Evolutionary conservation across 1,284 basidiomycete species (phyloP), one percentile per base, ranked within the genome.

Genomic region (Takashimella koratensis): DNA sequence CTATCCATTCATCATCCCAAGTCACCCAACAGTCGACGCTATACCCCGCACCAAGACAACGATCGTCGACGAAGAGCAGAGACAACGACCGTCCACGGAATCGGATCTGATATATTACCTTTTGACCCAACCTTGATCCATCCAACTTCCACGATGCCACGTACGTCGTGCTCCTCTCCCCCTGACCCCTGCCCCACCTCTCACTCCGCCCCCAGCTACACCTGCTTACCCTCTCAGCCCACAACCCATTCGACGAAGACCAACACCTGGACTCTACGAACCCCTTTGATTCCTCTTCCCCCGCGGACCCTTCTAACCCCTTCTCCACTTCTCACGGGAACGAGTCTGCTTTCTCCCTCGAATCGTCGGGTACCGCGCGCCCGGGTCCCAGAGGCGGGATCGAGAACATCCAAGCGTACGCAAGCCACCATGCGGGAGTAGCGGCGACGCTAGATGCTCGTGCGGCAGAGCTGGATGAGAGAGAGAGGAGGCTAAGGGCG

Each of bases 261-360:
- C 56, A 63, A 51, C 57, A 56, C 10, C 63, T 67, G 24, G 67
- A 69, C 49, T 61, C 30, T 8, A 36, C 66, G 19, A 70, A 73
- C 58, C 72, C 72, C 10, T 73, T 72, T 60, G 63, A 64, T 16
- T 49, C 54, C 39, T 59, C 56, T 13, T 54, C 63, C 26, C 49
- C 39, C 11, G 51, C 52, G 43, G 58, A 63, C 54, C 41, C 54
- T 23, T 52, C 54, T 23, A 71, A 72, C 57, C 71, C 70, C 13
- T 74, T 72, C 54, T 52, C 57, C 23, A n/a, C n/a, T n/a, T n/a
- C n/a, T n/a, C 60, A 69, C 27, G 53, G 57, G 42, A 73, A 72
- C 56, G 67, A 68, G 26, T 71, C 69, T 8, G 60, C 71, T 20
- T 69, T 68, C 54, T 70, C 68, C 6, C 63, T 75, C 46, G 68